A percentile compares a stretch with the other conserved stretches of the same genome.
These are phyloP conservation scores for Chaetomium sp. DNA, from an alignment of 2,329 filamentous ascomycete species.

Conservation along the genomic window DNA sequence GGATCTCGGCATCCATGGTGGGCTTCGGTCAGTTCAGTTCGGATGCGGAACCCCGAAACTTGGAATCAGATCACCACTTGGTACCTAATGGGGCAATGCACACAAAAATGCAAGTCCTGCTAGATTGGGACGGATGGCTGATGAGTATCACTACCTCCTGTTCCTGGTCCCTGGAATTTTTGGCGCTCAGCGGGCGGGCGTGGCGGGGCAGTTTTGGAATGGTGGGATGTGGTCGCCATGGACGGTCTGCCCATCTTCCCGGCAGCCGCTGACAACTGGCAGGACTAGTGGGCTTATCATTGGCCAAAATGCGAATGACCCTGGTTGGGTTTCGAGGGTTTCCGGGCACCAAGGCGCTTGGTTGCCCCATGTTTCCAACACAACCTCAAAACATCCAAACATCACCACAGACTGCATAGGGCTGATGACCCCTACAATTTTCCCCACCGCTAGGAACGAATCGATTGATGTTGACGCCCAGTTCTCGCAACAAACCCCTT, in stretches of 20 bases:
- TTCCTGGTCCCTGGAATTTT: slow-evolving; percentile 15
- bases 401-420: not conserved
- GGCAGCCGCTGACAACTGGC: slow-evolving; percentile 23
- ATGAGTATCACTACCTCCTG: not conserved
- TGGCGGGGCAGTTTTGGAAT: slow-evolving; percentile 7
- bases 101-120: not conserved
- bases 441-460: not conserved
- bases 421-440: not conserved
- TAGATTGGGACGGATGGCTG: not conserved
- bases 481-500: not conserved
- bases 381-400: not conserved
- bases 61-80: slow-evolving; percentile 6
- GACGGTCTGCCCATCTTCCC: too few species aligned
- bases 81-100: not conserved
- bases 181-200: slow-evolving; percentile 1
- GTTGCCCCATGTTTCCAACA: slow-evolving; percentile 1
- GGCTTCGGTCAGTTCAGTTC: not conserved
- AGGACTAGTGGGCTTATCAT: slow-evolving; percentile 4
- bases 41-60: not conserved
- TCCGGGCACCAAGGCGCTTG: not conserved
- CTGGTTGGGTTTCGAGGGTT: not conserved
- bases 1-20: slow-evolving; percentile 85
- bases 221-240: slow-evolving; percentile 5
- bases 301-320: slow-evolving; percentile 17
- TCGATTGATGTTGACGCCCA: not conserved